Conservation (phyloP, 441 rosid species). For the Populus tomentosa region DNA sequence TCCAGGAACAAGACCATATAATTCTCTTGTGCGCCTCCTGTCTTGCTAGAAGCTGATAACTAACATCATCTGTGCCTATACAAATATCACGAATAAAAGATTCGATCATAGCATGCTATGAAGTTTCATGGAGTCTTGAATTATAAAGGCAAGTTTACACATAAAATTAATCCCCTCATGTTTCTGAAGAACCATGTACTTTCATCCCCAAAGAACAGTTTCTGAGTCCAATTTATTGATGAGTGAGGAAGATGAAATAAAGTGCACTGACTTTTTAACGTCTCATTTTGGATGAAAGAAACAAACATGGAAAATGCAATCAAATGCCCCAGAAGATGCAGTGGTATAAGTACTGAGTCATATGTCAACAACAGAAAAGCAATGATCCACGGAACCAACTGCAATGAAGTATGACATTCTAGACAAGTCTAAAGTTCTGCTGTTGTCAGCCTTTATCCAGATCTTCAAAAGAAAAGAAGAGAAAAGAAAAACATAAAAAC, state of each 20-base stretch:
- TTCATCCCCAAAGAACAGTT: background rate
- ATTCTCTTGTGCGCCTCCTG: constrained; percentile 94
- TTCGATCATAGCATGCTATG: background rate
- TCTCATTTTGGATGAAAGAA: background rate
- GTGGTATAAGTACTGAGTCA: background rate
- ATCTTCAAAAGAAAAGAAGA: background rate
- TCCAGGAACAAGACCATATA: constrained; percentile 98
- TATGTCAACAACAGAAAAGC: background rate
- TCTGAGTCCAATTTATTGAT: background rate
- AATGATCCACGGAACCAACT: background rate
- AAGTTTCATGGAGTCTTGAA: background rate
- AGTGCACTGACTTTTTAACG: background rate
- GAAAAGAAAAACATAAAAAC: background rate
- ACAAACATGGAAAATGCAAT: background rate
- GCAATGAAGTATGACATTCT: background rate
- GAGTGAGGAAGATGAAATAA: background rate
- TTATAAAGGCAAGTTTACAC: background rate
- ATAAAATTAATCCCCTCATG: background rate
- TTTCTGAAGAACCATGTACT: background rate
- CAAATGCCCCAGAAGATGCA: background rate
- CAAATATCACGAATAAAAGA: background rate
- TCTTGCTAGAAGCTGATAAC: constrained; percentile 54
- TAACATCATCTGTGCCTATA: constrained; percentile 45
- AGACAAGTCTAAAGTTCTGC: background rate
- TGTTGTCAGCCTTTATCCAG: background rate